These are phyloP conservation scores for Corynascus novoguineensis DNA, from an alignment of 495 filamentous ascomycete genomes.

Conservation along the genomic window DNA sequence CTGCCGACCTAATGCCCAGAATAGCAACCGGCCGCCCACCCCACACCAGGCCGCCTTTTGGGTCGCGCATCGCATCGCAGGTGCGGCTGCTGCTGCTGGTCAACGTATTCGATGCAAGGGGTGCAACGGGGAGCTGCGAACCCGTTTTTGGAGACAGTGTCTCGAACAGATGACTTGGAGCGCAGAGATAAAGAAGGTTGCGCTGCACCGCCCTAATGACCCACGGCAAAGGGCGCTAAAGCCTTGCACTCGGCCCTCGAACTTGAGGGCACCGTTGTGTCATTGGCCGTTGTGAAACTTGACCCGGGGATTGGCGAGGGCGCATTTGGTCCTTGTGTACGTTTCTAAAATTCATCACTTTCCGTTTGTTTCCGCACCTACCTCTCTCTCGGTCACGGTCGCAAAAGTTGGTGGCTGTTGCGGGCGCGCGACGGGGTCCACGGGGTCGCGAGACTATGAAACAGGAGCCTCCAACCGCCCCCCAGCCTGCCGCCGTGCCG, in stretches of 20 bases:
- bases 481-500: conserved; percentile 3
- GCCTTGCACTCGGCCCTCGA: background rate
- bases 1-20: background rate
- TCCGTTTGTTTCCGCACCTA: background rate
- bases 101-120: conserved; percentile 4
- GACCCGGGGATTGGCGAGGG: too few relatives aligned
- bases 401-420: background rate
- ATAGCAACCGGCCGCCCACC: background rate
- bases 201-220: background rate
- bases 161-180: background rate
- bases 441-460: background rate
- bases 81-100: conserved; percentile 1
- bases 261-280: too few relatives aligned
- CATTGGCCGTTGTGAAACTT: too few relatives aligned
- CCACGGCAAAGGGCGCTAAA: background rate
- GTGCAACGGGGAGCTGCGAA: background rate
- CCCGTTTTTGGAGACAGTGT: background rate
- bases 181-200: background rate
- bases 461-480: too few relatives aligned
- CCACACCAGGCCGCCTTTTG: conserved; percentile 4
- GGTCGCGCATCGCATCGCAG: background rate
- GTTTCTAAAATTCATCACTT: background rate
- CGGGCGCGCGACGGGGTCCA: background rate
- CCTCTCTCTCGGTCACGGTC: too few relatives aligned
- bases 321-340: background rate